Base-by-base conservation (phyloP, 306 rosid genomes). In the Malus sieversii region DNA sequence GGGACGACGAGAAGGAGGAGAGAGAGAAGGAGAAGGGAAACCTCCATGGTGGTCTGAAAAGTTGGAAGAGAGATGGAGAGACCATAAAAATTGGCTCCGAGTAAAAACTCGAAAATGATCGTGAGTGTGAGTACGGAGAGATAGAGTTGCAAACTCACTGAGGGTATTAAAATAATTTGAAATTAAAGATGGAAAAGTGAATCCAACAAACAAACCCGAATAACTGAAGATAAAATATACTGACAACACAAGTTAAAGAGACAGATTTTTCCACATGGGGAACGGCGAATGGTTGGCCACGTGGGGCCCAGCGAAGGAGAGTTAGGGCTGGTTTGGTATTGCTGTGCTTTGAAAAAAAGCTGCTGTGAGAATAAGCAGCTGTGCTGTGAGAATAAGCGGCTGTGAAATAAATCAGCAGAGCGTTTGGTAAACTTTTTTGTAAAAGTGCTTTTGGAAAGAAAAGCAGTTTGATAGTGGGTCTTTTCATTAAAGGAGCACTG, bases 41-140 rank as follows among this genome's bases (percentile, higher is more conserved):
- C 12, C 83, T 77, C 91, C 98, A 95, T 92, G 19, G 60, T 29
- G 51, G 73, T 81, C 77, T 57, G 46, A 8, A 78, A 59, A 70
- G 80, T 68, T 64, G 79, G 53, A 63, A 75, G 68, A 73, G 80
- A 42, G 63, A 2, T 12, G 61, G 9, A 23, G 48, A 63, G 67
- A 81, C 65, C 83, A 90, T 72, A 48, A 82, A 80, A 70, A 80
- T 19, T 78, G 80, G 88, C 22, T 29, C 55, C 78, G 68, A 30
- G 65, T 25, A 11, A 62, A 64, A 16, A 45, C 72, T 48, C 20
- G 55, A 48, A 48, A 46, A 15, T 14, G 55, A 3, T 48, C 7
- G 42, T 40, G 66, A 68, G 55, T 13, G 22, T 13, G 57, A 1
- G 68, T 22, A 35, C 67, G 70, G 48, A 15, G 67, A 48, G 67